These are phyloP conservation scores for Diaporthe aspalathi DNA, from an alignment of 2,329 filamentous ascomycete genomes.

Conservation along the genomic window DNA sequence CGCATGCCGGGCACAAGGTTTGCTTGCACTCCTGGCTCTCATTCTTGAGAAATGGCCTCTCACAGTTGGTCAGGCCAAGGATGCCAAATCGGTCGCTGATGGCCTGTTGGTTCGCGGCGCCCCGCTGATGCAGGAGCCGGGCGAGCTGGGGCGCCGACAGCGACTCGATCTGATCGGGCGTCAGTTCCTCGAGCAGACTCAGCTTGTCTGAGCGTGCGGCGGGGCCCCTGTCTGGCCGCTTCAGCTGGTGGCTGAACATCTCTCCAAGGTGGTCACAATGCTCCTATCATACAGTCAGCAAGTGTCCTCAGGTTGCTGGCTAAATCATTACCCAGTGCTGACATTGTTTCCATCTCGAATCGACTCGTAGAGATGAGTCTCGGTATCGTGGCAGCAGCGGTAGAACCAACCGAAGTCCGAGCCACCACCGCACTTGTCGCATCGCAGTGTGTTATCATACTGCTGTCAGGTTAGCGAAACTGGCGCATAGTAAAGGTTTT, in stretches of 20 bases:
- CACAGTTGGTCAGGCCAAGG: background rate
- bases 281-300: constrained; percentile 33
- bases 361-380: constrained; percentile 54
- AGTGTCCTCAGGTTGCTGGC: constrained; percentile 42
- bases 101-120: constrained; percentile 47
- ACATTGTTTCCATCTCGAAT: constrained; percentile 41
- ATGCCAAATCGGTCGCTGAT: constrained; percentile 34
- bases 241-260: constrained; percentile 48
- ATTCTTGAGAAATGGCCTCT: constrained; percentile 34
- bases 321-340: constrained; percentile 34
- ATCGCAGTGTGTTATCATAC: constrained; percentile 64
- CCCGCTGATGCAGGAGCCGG: constrained; percentile 61
- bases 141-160: constrained; percentile 62
- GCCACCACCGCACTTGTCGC: constrained; percentile 66
- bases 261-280: constrained; percentile 52
- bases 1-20: constrained; percentile 63
- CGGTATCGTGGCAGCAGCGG: constrained; percentile 74
- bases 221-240: constrained; percentile 53
- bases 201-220: constrained; percentile 56
- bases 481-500: background rate
- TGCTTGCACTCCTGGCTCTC: constrained; percentile 59
- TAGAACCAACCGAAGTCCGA: constrained; percentile 79
- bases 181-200: constrained; percentile 59
- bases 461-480: constrained; percentile 72
- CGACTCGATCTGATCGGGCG: constrained; percentile 52